Evolutionary conservation across 176 grass and related monocot species (phyloP).

Genomic region (Eleusine coracana): DNA sequence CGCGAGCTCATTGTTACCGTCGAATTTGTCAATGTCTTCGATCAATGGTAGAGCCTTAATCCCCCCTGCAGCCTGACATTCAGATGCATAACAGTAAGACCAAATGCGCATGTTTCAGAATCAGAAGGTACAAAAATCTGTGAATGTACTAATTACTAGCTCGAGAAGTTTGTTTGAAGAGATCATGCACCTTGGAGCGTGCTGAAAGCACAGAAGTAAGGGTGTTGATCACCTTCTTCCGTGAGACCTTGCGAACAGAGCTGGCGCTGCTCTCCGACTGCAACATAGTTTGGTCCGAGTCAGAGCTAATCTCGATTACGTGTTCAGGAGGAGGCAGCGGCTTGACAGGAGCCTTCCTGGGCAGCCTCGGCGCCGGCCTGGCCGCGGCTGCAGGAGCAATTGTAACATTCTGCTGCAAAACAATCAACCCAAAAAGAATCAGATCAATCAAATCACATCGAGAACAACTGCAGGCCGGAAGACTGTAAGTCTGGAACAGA

Average conservation of each 20-base stretch:
- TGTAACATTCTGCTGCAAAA: constrained; percentile 32
- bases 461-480: neutral
- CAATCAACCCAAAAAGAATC: neutral
- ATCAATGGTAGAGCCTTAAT: constrained; percentile 50
- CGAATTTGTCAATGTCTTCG: constrained; percentile 75
- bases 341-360: constrained; percentile 53
- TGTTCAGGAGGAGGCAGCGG: constrained; percentile 44
- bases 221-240: constrained; percentile 77
- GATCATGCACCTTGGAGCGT: constrained; percentile 73
- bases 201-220: constrained; percentile 81
- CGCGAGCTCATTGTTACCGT: constrained; percentile 64
- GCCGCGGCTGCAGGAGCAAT: constrained; percentile 26
- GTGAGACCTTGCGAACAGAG: constrained; percentile 44
- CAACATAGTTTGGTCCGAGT: constrained; percentile 39
- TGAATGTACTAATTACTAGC: neutral
- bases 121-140: neutral
- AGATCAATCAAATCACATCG: neutral
- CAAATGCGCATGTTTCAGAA: neutral
- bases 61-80: constrained; percentile 57
- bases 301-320: constrained; percentile 61
- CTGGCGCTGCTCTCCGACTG: constrained; percentile 31
- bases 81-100: constrained; percentile 22
- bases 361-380: constrained; percentile 43
- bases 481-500: neutral
- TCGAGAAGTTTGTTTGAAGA: neutral